These are phyloP conservation scores for Coemansia sp. DNA, from an alignment of 192 early-diverging fungal genomes.

Conservation along the genomic window DNA sequence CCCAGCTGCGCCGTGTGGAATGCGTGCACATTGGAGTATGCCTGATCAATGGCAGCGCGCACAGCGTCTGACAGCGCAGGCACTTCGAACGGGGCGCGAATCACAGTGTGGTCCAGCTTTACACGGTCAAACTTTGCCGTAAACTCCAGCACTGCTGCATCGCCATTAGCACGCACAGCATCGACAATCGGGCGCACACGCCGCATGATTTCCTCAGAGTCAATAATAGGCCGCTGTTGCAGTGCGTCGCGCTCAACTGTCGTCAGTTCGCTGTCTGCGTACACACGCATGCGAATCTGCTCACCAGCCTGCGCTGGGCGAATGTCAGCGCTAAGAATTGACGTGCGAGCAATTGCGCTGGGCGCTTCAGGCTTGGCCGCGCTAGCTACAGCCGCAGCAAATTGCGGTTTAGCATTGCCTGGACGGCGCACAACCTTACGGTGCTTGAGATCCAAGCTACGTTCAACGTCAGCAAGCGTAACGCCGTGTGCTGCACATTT, in stretches of 20 bases:
- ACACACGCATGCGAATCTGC: slow-evolving; percentile 74
- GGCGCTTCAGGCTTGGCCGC: slow-evolving; percentile 21
- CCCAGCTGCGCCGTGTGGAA: slow-evolving; percentile 94
- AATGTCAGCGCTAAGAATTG: slow-evolving; percentile 39
- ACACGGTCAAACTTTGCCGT: slow-evolving; percentile 93
- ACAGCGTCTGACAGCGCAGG: slow-evolving; percentile 64
- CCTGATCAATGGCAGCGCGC: slow-evolving; percentile 86
- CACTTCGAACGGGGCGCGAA: slow-evolving; percentile 80
- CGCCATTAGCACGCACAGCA: slow-evolving; percentile 78
- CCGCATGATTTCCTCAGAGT: slow-evolving; percentile 82
- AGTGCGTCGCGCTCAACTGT: slow-evolving; percentile 59
- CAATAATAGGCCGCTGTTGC: slow-evolving; percentile 87
- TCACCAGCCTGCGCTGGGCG: slow-evolving; percentile 42
- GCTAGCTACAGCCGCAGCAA: slow-evolving; percentile 20
- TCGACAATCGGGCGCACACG: slow-evolving; percentile 90
- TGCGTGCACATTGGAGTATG: slow-evolving; percentile 86
- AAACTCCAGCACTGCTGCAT: slow-evolving; percentile 77
- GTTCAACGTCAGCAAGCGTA: slow-evolving; percentile 80
- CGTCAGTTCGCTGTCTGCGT: slow-evolving; percentile 58
- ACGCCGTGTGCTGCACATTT: slow-evolving; percentile 85
- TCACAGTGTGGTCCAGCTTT: slow-evolving; percentile 65
- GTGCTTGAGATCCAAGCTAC: slow-evolving; percentile 77
- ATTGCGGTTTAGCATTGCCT: slow-evolving; percentile 93
- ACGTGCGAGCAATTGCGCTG: slow-evolving; percentile 16
- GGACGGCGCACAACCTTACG: slow-evolving; percentile 83